These are phyloP conservation scores for Aspergillus udagawae DNA, from an alignment of 2,329 filamentous ascomycete genomes.

Conservation along the genomic window DNA sequence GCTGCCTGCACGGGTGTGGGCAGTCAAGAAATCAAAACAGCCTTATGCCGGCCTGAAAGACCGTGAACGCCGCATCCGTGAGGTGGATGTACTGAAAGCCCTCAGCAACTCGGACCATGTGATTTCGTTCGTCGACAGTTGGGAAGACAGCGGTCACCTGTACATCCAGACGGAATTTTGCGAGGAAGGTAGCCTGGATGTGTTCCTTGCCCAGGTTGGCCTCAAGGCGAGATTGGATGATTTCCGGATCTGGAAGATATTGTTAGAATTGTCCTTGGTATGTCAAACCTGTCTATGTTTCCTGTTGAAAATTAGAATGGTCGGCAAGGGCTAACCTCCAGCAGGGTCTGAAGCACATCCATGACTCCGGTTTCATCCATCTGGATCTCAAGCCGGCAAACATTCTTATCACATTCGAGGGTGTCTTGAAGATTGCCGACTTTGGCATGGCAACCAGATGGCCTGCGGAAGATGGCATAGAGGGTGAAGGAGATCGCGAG, in stretches of 20 bases:
- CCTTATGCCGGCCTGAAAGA: slow-evolving; percentile 74
- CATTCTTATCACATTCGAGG: slow-evolving; percentile 62
- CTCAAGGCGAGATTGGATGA: slow-evolving; percentile 85
- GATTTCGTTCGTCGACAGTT: slow-evolving; percentile 76
- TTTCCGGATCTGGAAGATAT: slow-evolving; percentile 97
- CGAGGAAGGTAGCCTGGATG: slow-evolving; percentile 84
- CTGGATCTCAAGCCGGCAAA: slow-evolving; percentile 65
- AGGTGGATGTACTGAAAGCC: slow-evolving; percentile 75
- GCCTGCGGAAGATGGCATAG: slow-evolving; percentile 71
- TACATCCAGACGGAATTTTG: slow-evolving; percentile 99
- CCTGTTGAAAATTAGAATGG: neutral
- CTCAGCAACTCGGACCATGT: slow-evolving; percentile 79
- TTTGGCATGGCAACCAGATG: slow-evolving; percentile 71
- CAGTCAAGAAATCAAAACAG: slow-evolving; percentile 88
- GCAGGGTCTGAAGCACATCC: slow-evolving; percentile 84
- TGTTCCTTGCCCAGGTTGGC: slow-evolving; percentile 78
- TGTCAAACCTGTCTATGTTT: slow-evolving; percentile 33
- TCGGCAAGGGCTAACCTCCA: slow-evolving; percentile 6
- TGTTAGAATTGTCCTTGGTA: slow-evolving; percentile 80
- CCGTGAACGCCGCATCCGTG: slow-evolving; percentile 76
- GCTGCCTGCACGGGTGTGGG: slow-evolving; percentile 64
- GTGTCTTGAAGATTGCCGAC: slow-evolving; percentile 63
- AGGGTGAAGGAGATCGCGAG: slow-evolving; percentile 90
- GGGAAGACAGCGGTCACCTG: slow-evolving; percentile 79
- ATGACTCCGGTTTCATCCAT: slow-evolving; percentile 76